Evolutionary conservation across 2,329 filamentous ascomycete species (phyloP), one percentile per base, ranked within the genome.

Genomic region (Fusarium robinianum): DNA sequence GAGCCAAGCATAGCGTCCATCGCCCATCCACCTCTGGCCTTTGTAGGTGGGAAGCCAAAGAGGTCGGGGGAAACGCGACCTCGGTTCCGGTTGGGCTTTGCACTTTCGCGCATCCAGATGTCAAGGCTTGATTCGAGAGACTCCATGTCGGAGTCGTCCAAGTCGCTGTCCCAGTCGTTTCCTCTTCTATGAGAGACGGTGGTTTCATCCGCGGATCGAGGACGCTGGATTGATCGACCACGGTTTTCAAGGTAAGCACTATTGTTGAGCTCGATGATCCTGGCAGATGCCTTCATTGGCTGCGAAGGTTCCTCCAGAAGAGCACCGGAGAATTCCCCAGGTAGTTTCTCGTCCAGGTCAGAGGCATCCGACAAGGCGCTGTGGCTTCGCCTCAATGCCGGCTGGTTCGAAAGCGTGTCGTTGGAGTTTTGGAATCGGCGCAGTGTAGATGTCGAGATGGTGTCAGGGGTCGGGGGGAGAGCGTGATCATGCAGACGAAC

Each of bases 381-480:
- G 19, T 67, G 66, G 27, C 64, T 67, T 8, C 59, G 64, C 30
- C 52, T 55, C 4, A 52, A 29, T 1, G 49, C 59, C 3, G 60
- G 63, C 4, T 67, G 64, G 6, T 62, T 67, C 0, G 66, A 62
- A 1, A 78, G 59, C 0, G 72, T 73, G 29, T 81, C 78, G 39
- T 74, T 71, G 0, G 78, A 80, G 33, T 70, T 72, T 49, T 79
- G 71, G 46, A 72, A 76, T 10, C 72, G 70, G 5, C 72, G 69
- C 22, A 83, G 67, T 0, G 77, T 79, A 2, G 76, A 76, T 3
- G 77, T 80, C 2, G 79, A 80, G 14, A 81, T 77, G 0, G 80
- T 83, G 52, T 83, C 79, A 0, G 80, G 80, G 0, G 80, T 83
- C 0, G 80, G 80, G 8, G 80, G 80, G 2, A 82, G 65, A 12